These are phyloP conservation scores for Colletotrichum higginsianum DNA, from an alignment of 2,329 filamentous ascomycete species.

Conservation along the genomic window DNA sequence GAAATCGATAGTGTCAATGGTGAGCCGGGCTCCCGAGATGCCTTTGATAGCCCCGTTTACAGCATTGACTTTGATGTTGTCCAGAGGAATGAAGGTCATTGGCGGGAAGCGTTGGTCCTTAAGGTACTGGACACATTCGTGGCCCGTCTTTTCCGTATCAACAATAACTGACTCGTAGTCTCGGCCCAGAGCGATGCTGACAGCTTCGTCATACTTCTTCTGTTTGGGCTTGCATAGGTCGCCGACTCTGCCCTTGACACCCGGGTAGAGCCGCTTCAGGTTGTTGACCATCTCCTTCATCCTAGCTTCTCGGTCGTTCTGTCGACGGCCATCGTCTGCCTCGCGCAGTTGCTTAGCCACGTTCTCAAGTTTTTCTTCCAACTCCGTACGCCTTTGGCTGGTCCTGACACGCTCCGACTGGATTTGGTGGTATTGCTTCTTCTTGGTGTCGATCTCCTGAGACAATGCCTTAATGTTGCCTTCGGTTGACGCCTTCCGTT, in stretches of 20 bases:
- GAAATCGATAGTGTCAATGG: slow-evolving; percentile 96
- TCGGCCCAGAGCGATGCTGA: slow-evolving; percentile 90
- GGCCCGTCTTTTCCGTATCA: slow-evolving; percentile 93
- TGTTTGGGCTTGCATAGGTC: slow-evolving; percentile 96
- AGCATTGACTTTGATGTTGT: slow-evolving; percentile 96
- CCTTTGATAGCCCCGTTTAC: slow-evolving; percentile 93
- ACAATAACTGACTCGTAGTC: slow-evolving; percentile 97
- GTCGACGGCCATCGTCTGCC: slow-evolving; percentile 86
- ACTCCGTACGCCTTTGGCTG: slow-evolving; percentile 86
- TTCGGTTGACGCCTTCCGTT: slow-evolving; percentile 76
- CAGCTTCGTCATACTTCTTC: slow-evolving; percentile 95
- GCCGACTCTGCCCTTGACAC: slow-evolving; percentile 90
- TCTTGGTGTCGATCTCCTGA: slow-evolving; percentile 87
- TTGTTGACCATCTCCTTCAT: slow-evolving; percentile 88
- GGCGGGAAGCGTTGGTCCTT: slow-evolving; percentile 90
- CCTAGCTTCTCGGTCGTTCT: slow-evolving; percentile 84
- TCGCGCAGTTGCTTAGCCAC: slow-evolving; percentile 85
- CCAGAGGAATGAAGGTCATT: slow-evolving; percentile 94
- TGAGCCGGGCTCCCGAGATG: slow-evolving; percentile 86
- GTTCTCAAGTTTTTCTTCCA: slow-evolving; percentile 92
- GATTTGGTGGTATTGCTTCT: slow-evolving; percentile 89
- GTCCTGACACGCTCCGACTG: slow-evolving; percentile 87
- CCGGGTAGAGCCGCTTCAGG: slow-evolving; percentile 91
- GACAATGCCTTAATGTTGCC: slow-evolving; percentile 76
- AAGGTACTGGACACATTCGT: slow-evolving; percentile 94